Percentiles rank a stretch among this genome's conserved stretches.
Evolutionary conservation across 1,284 basidiomycete genomes (phyloP).

Genomic region (Apiotrichum porosum): DNA sequence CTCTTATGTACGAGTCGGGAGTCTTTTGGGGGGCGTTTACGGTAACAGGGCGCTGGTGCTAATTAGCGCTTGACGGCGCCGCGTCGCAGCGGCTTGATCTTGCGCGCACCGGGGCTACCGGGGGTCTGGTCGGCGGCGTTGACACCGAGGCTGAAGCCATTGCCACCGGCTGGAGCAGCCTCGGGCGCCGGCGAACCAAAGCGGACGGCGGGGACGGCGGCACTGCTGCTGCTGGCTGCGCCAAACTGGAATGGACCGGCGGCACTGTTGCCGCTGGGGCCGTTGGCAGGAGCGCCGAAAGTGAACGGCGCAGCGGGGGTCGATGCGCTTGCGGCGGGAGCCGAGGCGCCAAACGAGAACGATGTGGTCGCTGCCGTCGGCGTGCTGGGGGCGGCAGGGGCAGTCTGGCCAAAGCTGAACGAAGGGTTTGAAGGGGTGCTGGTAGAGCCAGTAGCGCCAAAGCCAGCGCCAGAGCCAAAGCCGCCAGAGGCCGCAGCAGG

Average conservation of each 20-base stretch:
- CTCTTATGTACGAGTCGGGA: too few relatives aligned
- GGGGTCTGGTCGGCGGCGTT: conserved; percentile 11
- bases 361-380: conserved; percentile 4
- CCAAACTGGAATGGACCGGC: conserved; percentile 12
- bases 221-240: background rate
- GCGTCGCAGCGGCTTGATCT: conserved; percentile 31
- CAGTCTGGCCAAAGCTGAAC: conserved; percentile 19
- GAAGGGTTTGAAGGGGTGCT: background rate
- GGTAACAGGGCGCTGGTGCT: too few relatives aligned
- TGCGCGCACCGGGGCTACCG: conserved; percentile 24
- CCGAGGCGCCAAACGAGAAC: conserved; percentile 21
- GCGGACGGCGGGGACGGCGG: conserved; percentile 1
- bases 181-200: conserved; percentile 24
- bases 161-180: conserved; percentile 6
- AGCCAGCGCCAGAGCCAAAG: conserved; percentile 1
- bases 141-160: conserved; percentile 24
- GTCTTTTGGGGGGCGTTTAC: too few relatives aligned
- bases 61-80: conserved; percentile 12
- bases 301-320: conserved; percentile 9
- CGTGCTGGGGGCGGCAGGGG: conserved; percentile 4
- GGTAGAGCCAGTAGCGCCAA: conserved; percentile 1
- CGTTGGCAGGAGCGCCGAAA: conserved; percentile 11
- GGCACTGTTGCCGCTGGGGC: background rate
- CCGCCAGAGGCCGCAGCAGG: background rate
- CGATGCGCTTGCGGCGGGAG: background rate